Evolutionary conservation across 2,329 filamentous ascomycete species (phyloP).

Genomic region (Ophiocordyceps unilateralis): DNA sequence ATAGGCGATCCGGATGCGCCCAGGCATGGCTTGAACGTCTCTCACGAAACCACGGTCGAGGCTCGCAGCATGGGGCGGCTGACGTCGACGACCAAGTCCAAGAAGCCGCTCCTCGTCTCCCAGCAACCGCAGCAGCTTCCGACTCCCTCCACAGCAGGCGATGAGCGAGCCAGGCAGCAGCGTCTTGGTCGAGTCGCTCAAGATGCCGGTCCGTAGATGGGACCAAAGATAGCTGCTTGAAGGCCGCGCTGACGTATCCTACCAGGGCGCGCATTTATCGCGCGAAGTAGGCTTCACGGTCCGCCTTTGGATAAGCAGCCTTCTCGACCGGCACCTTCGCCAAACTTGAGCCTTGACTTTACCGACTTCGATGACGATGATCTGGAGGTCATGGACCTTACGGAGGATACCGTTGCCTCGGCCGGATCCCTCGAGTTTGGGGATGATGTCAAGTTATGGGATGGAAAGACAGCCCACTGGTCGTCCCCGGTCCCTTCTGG

Average conservation of each 20-base stretch:
- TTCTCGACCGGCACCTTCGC: slow-evolving; percentile 4
- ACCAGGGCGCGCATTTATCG: slow-evolving; percentile 1
- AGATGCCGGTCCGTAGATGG: slow-evolving; percentile 2
- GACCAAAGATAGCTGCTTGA: background rate
- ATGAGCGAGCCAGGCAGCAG: slow-evolving; percentile 6
- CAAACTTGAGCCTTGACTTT: slow-evolving; percentile 13
- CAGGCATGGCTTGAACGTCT: slow-evolving; percentile 8
- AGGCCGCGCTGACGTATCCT: background rate
- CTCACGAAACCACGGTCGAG: slow-evolving; percentile 10
- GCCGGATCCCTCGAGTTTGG: slow-evolving; percentile 18
- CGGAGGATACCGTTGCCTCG: slow-evolving; percentile 16
- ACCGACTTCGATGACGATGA: slow-evolving; percentile 17
- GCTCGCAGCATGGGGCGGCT: slow-evolving; percentile 26
- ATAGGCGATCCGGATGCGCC: slow-evolving; percentile 8
- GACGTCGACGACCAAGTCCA: slow-evolving; percentile 24
- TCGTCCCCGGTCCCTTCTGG: slow-evolving; percentile 19
- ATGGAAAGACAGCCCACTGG: slow-evolving; percentile 21
- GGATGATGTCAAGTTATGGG: slow-evolving; percentile 23
- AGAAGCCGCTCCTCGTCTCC: slow-evolving; percentile 25
- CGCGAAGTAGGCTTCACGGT: slow-evolving; percentile 8
- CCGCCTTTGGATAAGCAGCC: slow-evolving; percentile 10
- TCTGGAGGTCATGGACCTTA: slow-evolving; percentile 23
- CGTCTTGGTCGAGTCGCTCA: slow-evolving; percentile 3
- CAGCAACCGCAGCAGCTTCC: slow-evolving; percentile 23
- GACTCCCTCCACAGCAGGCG: slow-evolving; percentile 16